These are phyloP conservation scores for Canariomyces notabilis DNA, from an alignment of 2,329 filamentous ascomycete genomes.

Conservation along the genomic window DNA sequence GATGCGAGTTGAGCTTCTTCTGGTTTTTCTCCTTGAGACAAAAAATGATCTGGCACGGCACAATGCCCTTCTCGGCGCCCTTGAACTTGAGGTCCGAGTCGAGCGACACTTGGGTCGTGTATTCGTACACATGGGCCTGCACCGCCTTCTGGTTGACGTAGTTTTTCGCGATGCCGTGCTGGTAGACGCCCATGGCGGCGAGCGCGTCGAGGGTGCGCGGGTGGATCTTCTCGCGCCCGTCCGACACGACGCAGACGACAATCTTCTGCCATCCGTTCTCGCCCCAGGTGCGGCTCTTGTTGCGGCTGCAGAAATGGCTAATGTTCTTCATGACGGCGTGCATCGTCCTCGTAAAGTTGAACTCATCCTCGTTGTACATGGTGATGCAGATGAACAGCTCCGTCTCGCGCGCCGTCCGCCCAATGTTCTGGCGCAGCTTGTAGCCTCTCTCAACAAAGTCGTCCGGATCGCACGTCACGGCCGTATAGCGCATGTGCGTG, in stretches of 20 bases:
- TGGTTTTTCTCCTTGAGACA: conserved; percentile 97
- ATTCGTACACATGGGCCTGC: conserved; percentile 96
- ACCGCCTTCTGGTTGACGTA: conserved; percentile 94
- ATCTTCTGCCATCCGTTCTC: conserved; percentile 99
- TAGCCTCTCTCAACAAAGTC: conserved; percentile 87
- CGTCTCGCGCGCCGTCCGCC: conserved; percentile 76
- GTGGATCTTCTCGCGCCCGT: conserved; percentile 86
- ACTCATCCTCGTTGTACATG: conserved; percentile 99
- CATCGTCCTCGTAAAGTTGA: conserved; percentile 96
- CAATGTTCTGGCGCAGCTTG: conserved; percentile 87
- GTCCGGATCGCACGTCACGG: conserved; percentile 95
- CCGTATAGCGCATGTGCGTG: conserved; percentile 97
- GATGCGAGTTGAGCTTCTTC: conserved; percentile 96
- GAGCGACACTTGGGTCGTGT: conserved; percentile 95
- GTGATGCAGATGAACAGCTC: conserved; percentile 96
- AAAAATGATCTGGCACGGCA: conserved; percentile 97
- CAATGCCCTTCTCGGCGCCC: conserved; percentile 96
- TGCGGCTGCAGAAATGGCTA: conserved; percentile 88
- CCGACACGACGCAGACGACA: conserved; percentile 92
- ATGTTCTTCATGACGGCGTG: conserved; percentile 99
- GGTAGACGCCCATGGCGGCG: conserved; percentile 95
- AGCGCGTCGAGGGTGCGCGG: conserved; percentile 88
- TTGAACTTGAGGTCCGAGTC: conserved; percentile 98
- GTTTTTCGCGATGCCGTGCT: conserved; percentile 98
- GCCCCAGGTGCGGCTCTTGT: conserved; percentile 92